phyloP scores from a whole-genome alignment of 2,329 filamentous ascomycete genomes.

The Chaetomium globosum region DNA sequence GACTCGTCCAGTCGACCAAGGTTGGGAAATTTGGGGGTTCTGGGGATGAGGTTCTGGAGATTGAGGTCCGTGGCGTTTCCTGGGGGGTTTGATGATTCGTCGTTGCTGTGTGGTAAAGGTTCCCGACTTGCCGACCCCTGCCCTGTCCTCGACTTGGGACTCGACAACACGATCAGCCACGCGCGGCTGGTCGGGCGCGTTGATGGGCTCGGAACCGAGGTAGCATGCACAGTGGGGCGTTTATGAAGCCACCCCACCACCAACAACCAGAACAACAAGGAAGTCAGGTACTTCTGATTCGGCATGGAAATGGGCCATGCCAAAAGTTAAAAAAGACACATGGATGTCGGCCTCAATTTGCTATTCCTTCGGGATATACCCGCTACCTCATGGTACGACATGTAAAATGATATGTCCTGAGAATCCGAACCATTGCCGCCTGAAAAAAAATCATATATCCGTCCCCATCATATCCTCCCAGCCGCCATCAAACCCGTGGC shows the following conservation, averaged over 20 bases:
- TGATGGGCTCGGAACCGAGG: conserved; percentile 1
- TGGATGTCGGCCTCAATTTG: conserved; percentile 21
- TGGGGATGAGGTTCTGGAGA: neutral
- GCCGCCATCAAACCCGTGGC: conserved; percentile 27
- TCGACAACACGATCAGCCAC: neutral
- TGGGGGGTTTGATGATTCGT: neutral
- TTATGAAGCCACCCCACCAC: too few species aligned
- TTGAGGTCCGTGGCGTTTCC: neutral
- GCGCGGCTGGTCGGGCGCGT: neutral
- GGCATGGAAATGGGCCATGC: neutral
- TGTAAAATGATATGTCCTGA: conserved; percentile 37
- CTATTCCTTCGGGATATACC: conserved; percentile 20
- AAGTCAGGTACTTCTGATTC: neutral
- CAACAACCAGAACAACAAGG: neutral
- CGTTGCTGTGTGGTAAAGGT: neutral
- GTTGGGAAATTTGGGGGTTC: neutral
- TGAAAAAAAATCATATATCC: conserved; percentile 38
- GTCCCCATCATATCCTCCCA: conserved; percentile 33
- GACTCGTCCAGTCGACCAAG: neutral
- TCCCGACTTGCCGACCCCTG: neutral
- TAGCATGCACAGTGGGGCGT: neutral
- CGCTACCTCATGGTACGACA: conserved; percentile 22
- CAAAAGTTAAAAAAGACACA: neutral
- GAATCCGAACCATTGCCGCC: conserved; percentile 35
- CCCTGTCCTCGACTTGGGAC: neutral